These are phyloP conservation scores for Sugiyamaella marilandica DNA, from an alignment of 805 yeast genomes.

Conservation along the genomic window DNA sequence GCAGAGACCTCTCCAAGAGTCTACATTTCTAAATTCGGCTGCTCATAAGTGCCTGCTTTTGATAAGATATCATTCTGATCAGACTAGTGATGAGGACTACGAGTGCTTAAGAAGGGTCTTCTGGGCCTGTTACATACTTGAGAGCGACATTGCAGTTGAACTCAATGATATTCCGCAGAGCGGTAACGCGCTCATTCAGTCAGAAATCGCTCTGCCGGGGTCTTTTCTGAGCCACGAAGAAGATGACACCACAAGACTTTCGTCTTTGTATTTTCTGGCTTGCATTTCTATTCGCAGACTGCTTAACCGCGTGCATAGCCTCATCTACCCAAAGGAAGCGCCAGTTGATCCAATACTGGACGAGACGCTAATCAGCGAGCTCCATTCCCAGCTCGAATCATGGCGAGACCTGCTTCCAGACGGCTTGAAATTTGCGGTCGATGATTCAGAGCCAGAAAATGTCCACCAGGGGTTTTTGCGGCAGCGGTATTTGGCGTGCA, in stretches of 20 bases:
- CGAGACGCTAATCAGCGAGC: conserved; percentile 12
- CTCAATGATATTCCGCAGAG: conserved; percentile 18
- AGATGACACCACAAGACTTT: conserved; percentile 8
- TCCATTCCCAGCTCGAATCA: conserved; percentile 15
- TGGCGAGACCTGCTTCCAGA: conserved; percentile 19
- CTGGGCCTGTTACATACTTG: conserved; percentile 15
- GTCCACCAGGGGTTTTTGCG: conserved; percentile 18
- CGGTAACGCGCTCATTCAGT: conserved; percentile 14
- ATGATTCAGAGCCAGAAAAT: conserved; percentile 10
- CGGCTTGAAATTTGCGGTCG: conserved; percentile 8
- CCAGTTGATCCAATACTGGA: conserved; percentile 9
- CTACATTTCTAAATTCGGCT: conserved; percentile 11
- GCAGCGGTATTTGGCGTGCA: conserved; percentile 19
- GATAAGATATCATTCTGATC: conserved; percentile 4
- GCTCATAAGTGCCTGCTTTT: conserved; percentile 13
- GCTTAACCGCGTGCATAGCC: conserved; percentile 17
- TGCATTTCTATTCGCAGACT: conserved; percentile 20
- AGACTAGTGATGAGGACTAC: conserved; percentile 2
- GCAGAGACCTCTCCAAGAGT: conserved; percentile 13
- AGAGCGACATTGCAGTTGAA: conserved; percentile 16
- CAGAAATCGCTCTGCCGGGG: conserved; percentile 10
- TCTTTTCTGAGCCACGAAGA: conserved; percentile 13
- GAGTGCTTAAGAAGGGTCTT: conserved; percentile 13
- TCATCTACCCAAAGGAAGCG: conserved; percentile 10
- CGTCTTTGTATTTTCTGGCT: conserved; percentile 18